Evolutionary conservation across 331 rosid genomes (phyloP).

Genomic region (Malus hybrid): DNA sequence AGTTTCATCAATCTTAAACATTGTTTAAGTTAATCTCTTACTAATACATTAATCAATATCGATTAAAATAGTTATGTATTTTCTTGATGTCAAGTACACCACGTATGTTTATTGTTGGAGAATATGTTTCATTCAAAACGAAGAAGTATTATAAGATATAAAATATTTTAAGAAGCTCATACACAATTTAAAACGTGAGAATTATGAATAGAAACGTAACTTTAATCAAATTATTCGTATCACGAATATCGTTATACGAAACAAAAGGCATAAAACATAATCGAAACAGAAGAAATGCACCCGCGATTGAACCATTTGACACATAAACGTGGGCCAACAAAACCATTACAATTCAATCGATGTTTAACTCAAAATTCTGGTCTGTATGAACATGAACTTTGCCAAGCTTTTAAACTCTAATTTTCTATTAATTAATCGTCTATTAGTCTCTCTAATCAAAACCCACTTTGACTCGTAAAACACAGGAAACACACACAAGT

Average conservation of each 20-base stretch:
- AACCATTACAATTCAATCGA: background rate
- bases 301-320: too few species aligned
- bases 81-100: background rate
- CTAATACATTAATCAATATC: background rate
- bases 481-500: background rate
- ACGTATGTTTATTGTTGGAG: too few species aligned
- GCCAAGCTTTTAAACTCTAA: background rate
- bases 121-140: too few species aligned
- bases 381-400: background rate
- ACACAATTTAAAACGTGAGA: background rate
- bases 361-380: background rate
- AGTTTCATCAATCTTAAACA: background rate
- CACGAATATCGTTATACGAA: too few species aligned
- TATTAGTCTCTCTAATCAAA: background rate
- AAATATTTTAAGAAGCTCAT: background rate
- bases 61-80: background rate
- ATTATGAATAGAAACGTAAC: too few species aligned
- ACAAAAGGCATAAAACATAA: too few species aligned
- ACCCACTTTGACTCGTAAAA: background rate
- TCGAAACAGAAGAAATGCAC: background rate
- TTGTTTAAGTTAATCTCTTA: background rate
- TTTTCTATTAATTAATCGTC: background rate
- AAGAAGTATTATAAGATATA: too few species aligned
- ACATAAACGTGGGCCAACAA: background rate
- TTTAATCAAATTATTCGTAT: too few species aligned